Base-by-base conservation (phyloP, 2,329 filamentous ascomycete genomes). In the Dactylonectria macrodidyma region DNA sequence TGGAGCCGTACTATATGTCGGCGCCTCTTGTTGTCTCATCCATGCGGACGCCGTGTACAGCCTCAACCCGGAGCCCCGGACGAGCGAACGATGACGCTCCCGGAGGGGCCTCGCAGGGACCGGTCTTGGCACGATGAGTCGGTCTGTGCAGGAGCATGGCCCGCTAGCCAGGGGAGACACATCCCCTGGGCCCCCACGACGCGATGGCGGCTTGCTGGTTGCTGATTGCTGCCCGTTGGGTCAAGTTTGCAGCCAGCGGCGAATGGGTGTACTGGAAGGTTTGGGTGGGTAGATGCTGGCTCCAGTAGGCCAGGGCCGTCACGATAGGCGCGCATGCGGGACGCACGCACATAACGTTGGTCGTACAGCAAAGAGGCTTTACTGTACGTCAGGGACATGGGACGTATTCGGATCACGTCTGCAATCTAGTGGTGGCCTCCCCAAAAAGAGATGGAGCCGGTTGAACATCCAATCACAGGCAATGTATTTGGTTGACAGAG, bases 121-220 rank as follows among this genome's bases (percentile, higher is more conserved):
- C 46, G 48, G 59, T 48, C 64, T 72, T 71, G 61, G 71, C 66
- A 65, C 59, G 67, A 71, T 62, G 55, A 67, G 44, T 62, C 71
- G 73, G 72, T 58, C 73, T 72, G 72, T 76, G 74, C 74, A 62
- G 67, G 52, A 66, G 67, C 68, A 61, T 66, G 63, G 64, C 57
- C 72, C 62, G 30, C 48, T 66, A 59, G 65, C 57, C 61, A 59
- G 71, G 52, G 58, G 66, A 66, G 33, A 34, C 48, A 52, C 50
- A 52, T 30, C n/a, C 65, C 72, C 70, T 71, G 59, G 62, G 50
- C 65, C 68, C 73, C 73, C 70, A 74, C 64, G 70, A 50, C 63
- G 48, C 71, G 65, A 30, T 67, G 69, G 62, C 67, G 55, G 62
- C 51, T 54, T 36, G 50, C 4, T 54, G 50, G 30, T 52, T 54